A percentile compares a stretch with the other conserved stretches of the same genome.
These are phyloP conservation scores for Batrachochytrium dendrobatidis DNA, from an alignment of 371 early-diverging fungal species.

Conservation along the genomic window DNA sequence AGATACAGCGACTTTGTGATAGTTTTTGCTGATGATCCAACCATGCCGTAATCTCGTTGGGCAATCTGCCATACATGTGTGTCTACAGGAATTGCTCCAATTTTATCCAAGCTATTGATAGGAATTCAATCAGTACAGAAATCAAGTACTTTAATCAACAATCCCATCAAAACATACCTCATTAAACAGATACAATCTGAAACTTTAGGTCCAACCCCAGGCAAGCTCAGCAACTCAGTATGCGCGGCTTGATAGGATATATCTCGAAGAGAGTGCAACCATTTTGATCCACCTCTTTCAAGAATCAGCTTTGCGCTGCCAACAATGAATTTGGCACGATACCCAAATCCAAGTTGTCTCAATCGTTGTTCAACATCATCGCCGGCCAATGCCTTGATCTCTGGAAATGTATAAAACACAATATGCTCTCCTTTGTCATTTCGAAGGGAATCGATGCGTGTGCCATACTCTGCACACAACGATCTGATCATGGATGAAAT, in stretches of 20 bases:
- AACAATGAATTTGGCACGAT: slow-evolving; percentile 70
- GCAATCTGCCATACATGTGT: slow-evolving; percentile 80
- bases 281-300: slow-evolving; percentile 25
- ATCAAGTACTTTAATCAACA: background rate
- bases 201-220: slow-evolving; percentile 90
- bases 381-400: slow-evolving; percentile 41
- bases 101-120: slow-evolving; percentile 27
- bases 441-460: slow-evolving; percentile 44
- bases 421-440: no score
- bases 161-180: slow-evolving; percentile 8
- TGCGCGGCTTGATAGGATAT: slow-evolving; percentile 53
- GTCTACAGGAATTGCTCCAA: slow-evolving; percentile 85
- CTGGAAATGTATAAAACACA: slow-evolving; percentile 67
- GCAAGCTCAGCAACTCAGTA: slow-evolving; percentile 52
- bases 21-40: slow-evolving; percentile 41
- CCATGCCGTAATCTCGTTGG: slow-evolving; percentile 58
- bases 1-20: slow-evolving; percentile 60
- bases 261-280: slow-evolving; percentile 54
- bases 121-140: background rate
- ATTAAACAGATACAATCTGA: slow-evolving; percentile 86
- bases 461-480: slow-evolving; percentile 58
- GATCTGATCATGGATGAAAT: slow-evolving; percentile 75
- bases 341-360: slow-evolving; percentile 82
- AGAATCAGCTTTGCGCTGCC: slow-evolving; percentile 18
- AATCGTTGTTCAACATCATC: slow-evolving; percentile 60